Conservation (phyloP, 73 alveolate species). For the Symbiodinium pilosum region DNA sequence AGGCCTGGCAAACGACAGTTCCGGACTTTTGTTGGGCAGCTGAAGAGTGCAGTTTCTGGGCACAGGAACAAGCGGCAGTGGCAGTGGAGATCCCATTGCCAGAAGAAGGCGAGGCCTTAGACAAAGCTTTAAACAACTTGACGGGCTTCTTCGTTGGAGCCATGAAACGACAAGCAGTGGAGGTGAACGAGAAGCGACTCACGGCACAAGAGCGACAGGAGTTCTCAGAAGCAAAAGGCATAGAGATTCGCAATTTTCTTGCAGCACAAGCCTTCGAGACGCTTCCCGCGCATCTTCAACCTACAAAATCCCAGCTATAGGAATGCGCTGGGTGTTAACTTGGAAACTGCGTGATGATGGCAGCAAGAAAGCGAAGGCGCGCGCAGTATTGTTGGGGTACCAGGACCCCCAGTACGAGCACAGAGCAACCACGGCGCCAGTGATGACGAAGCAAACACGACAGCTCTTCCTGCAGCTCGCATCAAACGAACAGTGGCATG, state of each 20-base stretch:
- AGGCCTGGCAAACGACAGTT: too few relatives aligned
- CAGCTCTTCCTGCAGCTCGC: background rate
- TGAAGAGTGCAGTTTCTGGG: too few relatives aligned
- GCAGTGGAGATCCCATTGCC: background rate
- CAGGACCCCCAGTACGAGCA: background rate
- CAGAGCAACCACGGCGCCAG: background rate
- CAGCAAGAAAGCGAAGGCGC: background rate
- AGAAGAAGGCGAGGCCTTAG: background rate
- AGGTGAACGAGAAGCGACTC: background rate
- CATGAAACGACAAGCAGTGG: background rate
- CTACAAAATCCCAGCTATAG: background rate
- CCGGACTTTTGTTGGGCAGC: too few relatives aligned
- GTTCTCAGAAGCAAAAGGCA: background rate
- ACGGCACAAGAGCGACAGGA: background rate
- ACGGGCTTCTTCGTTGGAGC: constrained; percentile 9
- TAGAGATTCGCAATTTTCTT: background rate
- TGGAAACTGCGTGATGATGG: constrained; percentile 14
- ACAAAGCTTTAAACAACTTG: background rate
- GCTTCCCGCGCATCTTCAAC: background rate
- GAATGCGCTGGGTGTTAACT: constrained; percentile 1
- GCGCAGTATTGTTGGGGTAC: constrained; percentile 4
- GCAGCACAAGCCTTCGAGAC: constrained; percentile 8
- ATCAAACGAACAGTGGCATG: background rate
- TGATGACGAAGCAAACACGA: background rate
- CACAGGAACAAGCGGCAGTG: background rate